phyloP scores from a whole-genome alignment of 306 rosid genomes.

The Medicago lupulina region DNA sequence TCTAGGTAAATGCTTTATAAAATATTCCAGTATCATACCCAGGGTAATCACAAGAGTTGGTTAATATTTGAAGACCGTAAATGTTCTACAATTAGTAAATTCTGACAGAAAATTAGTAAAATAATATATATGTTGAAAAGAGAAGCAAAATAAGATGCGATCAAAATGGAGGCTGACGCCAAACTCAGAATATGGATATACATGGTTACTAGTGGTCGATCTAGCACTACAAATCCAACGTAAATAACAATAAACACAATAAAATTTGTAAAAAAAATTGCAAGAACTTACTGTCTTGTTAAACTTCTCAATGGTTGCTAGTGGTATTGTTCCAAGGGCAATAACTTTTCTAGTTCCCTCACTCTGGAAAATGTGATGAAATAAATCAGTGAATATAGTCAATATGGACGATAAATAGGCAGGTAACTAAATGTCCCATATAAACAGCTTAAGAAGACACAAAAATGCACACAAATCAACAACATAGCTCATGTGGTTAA shows the following conservation, averaged over 20 bases:
- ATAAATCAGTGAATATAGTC: slow-evolving; percentile 36
- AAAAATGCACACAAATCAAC: slow-evolving; percentile 21
- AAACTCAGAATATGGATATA: slow-evolving; percentile 36
- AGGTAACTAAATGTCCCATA: slow-evolving; percentile 22
- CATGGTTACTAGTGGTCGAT: slow-evolving; percentile 10
- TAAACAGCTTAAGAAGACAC: not conserved
- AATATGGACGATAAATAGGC: slow-evolving; percentile 28
- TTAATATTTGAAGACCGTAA: slow-evolving; percentile 17
- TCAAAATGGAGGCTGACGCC: slow-evolving; percentile 18
- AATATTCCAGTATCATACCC: slow-evolving; percentile 13
- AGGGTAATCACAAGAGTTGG: slow-evolving; percentile 16
- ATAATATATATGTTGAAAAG: slow-evolving; percentile 14
- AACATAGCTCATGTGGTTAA: slow-evolving; percentile 16
- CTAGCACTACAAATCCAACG: slow-evolving; percentile 25
- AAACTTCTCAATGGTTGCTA: slow-evolving; percentile 89
- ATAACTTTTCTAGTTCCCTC: slow-evolving; percentile 85
- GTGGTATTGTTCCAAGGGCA: slow-evolving; percentile 86
- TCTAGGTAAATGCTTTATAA: slow-evolving; percentile 16
- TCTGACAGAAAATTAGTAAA: slow-evolving; percentile 10
- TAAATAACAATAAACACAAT: slow-evolving; percentile 27
- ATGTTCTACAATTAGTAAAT: slow-evolving; percentile 29
- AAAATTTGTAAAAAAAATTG: slow-evolving; percentile 14
- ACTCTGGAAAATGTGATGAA: slow-evolving; percentile 59
- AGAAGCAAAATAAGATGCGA: slow-evolving; percentile 21
- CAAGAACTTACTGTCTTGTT: slow-evolving; percentile 72